Conservation (phyloP, 306 rosid species). For the Rosa persica region DNA sequence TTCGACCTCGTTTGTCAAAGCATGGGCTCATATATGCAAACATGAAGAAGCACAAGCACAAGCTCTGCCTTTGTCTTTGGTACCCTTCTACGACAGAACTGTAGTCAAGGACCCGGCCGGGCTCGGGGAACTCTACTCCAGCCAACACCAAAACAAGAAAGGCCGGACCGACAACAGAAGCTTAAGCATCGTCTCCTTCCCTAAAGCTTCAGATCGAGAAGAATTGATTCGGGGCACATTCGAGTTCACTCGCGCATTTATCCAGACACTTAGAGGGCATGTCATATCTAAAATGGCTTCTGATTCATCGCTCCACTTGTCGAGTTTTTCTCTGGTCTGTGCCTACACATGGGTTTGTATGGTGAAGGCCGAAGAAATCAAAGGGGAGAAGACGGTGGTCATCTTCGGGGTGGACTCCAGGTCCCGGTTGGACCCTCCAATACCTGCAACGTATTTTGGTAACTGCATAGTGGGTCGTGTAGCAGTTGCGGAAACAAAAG, state of each 20-base stretch:
- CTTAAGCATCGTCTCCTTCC: background rate
- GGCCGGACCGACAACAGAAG: slow-evolving; percentile 21
- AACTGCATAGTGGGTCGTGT: slow-evolving; percentile 14
- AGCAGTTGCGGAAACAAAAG: slow-evolving; percentile 11
- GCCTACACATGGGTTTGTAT: slow-evolving; percentile 13
- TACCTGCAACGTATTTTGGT: slow-evolving; percentile 23
- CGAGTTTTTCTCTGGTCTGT: background rate
- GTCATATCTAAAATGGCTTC: background rate
- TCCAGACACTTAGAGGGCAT: background rate
- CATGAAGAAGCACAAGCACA: background rate
- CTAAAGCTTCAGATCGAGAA: background rate
- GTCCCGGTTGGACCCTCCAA: slow-evolving; percentile 16
- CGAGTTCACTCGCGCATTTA: background rate
- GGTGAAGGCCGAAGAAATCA: slow-evolving; percentile 11
- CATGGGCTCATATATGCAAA: slow-evolving; percentile 28
- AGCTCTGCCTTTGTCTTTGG: background rate
- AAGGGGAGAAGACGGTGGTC: background rate
- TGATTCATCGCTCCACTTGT: background rate
- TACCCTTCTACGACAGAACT: slow-evolving; percentile 9
- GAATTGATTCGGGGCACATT: slow-evolving; percentile 20
- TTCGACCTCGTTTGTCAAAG: slow-evolving; percentile 28
- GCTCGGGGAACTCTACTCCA: slow-evolving; percentile 3
- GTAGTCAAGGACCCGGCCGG: slow-evolving; percentile 9
- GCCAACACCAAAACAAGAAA: background rate
- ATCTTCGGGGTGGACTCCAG: background rate